A percentile compares a stretch with the other conserved stretches of the same genome.
Conservation (phyloP, 345 rosid species). For the Eutrema heterophyllum region DNA sequence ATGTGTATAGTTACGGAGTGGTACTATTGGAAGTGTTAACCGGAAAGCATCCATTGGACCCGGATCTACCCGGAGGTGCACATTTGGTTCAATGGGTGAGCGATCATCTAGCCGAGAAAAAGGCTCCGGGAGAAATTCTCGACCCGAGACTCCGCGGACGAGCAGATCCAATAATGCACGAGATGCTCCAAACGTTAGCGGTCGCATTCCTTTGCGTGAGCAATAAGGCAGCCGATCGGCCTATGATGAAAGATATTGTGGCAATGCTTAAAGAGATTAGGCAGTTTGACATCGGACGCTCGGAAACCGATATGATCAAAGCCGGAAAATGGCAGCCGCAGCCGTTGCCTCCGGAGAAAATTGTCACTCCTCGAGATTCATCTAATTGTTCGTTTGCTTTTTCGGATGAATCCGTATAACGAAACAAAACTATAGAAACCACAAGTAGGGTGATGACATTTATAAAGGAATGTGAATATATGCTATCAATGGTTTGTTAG, state of each 20-base stretch:
- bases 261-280: conserved; percentile 92
- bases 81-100: conserved; percentile 84
- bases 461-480: conserved; percentile 24
- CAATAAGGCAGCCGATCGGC: conserved; percentile 56
- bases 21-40: conserved; percentile 78
- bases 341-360: conserved; percentile 40
- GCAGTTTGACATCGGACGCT: conserved; percentile 40
- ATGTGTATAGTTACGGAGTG: conserved; percentile 86
- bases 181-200: conserved; percentile 86
- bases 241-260: conserved; percentile 80
- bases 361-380: conserved; percentile 54
- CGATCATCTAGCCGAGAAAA: conserved; percentile 64
- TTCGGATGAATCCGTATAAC: conserved; percentile 61
- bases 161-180: conserved; percentile 78
- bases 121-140: conserved; percentile 58
- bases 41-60: conserved; percentile 91
- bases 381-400: conserved; percentile 74
- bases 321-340: conserved; percentile 26
- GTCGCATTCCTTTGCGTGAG: conserved; percentile 78
- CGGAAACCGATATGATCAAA: conserved; percentile 45
- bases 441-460: conserved; percentile 11
- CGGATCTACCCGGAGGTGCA: conserved; percentile 77
- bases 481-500: conserved; percentile 19
- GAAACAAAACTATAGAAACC: background rate
- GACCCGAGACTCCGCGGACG: conserved; percentile 73